These are phyloP conservation scores for Globisporangium perplexum DNA, from an alignment of 352 stramenopile genomes.

Conservation along the genomic window DNA sequence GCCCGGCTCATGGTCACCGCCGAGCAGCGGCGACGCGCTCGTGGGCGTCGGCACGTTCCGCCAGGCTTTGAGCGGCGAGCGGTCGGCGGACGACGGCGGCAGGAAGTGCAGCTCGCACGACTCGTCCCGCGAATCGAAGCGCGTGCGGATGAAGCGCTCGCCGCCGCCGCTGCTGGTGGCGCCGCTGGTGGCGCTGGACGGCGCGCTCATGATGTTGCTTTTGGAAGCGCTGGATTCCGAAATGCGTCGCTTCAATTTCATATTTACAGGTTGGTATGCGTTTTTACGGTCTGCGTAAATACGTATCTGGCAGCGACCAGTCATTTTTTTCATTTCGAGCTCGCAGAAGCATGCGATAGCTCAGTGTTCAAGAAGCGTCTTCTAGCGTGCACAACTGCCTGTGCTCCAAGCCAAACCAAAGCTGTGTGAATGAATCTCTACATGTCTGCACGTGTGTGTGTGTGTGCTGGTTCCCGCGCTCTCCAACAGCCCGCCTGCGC, in stretches of 20 bases:
- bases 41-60: slow-evolving; percentile 56
- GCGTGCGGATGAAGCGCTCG: slow-evolving; percentile 40
- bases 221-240: neutral
- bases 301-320: neutral
- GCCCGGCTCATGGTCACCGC: slow-evolving; percentile 27
- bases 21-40: slow-evolving; percentile 28
- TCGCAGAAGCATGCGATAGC: neutral
- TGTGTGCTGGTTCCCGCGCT: slow-evolving; percentile 20
- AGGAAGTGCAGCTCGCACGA: slow-evolving; percentile 47
- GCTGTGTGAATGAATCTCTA: neutral
- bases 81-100: slow-evolving; percentile 65
- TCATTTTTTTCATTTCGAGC: neutral
- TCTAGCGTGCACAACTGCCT: neutral
- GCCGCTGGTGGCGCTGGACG: neutral
- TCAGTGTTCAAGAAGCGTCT: slow-evolving; percentile 12
- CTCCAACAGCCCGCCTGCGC: slow-evolving; percentile 62
- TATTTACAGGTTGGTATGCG: no score
- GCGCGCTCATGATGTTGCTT: neutral
- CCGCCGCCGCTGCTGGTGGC: neutral
- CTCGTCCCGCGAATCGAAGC: slow-evolving; percentile 60
- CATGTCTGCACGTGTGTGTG: neutral
- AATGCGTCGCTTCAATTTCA: neutral
- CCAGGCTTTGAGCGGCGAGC: slow-evolving; percentile 71
- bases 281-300: neutral
- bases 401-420: neutral